These are phyloP conservation scores for Aspergillus sp. DNA, from an alignment of 2,329 filamentous ascomycete species.

Conservation along the genomic window DNA sequence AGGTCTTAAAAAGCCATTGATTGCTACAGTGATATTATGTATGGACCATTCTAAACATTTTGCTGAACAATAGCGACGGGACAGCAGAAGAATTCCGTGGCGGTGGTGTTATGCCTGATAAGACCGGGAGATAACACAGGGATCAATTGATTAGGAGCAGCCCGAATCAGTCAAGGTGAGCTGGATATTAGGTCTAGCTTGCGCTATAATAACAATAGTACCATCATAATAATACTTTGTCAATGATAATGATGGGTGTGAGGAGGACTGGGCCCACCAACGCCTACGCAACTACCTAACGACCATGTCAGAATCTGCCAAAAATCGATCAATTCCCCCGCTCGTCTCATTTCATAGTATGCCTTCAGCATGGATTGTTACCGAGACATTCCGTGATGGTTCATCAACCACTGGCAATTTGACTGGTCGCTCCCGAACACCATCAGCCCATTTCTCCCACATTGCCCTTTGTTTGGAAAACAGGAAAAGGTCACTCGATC, in stretches of 20 bases:
- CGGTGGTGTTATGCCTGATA: no score
- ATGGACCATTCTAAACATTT: no score
- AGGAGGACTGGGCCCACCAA: not conserved
- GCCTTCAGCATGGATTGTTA: constrained; percentile 1
- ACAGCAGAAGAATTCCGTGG: no score
- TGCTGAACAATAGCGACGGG: no score
- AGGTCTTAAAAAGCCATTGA: constrained; percentile 32
- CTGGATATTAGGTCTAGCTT: not conserved
- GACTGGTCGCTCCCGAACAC: not conserved
- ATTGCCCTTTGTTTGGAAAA: not conserved
- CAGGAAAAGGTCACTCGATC: not conserved
- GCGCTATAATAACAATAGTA: not conserved
- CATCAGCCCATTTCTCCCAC: not conserved
- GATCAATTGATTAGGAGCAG: no score
- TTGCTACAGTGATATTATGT: not conserved
- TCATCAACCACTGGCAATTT: not conserved
- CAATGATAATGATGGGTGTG: not conserved
- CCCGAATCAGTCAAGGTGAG: no score
- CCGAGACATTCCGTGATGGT: constrained; percentile 8
- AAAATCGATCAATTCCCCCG: not conserved
- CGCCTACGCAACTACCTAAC: not conserved
- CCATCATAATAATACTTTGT: not conserved
- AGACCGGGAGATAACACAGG: no score
- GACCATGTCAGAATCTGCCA: not conserved
- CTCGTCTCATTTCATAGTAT: constrained; percentile 1